These are phyloP conservation scores for Oldenlandia corymbosa DNA, from an alignment of 257 asterid species.

Conservation along the genomic window DNA sequence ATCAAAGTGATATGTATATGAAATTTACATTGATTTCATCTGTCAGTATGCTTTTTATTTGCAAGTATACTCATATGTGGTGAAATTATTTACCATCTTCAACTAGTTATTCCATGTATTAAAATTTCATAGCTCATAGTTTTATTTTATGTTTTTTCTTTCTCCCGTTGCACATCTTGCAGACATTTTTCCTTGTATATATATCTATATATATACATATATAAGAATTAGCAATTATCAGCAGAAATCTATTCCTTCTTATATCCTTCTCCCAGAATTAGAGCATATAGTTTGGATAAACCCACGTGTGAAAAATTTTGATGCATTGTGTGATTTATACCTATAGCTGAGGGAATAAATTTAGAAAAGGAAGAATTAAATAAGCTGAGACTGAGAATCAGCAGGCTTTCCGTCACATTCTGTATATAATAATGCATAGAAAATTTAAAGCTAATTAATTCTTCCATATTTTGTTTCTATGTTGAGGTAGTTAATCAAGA, in stretches of 20 bases:
- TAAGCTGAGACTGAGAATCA: too few relatives aligned
- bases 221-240: neutral
- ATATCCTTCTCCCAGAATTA: constrained; percentile 2
- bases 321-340: neutral
- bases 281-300: neutral
- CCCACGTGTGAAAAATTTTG: constrained; percentile 11
- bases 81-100: neutral
- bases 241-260: too few relatives aligned
- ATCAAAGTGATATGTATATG: constrained; percentile 12
- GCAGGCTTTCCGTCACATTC: neutral
- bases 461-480: neutral
- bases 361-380: neutral
- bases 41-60: neutral
- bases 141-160: too few relatives aligned
- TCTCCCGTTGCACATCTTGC: too few relatives aligned
- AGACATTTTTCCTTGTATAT: neutral
- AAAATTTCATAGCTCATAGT: too few relatives aligned
- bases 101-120: too few relatives aligned
- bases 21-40: constrained; percentile 6
- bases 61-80: neutral
- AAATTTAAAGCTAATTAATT: constrained; percentile 10
- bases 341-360: neutral
- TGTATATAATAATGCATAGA: constrained; percentile 10
- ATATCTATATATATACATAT: too few relatives aligned
- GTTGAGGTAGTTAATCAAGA: constrained; percentile 3